Evolutionary conservation across 2,329 filamentous ascomycete genomes (phyloP).

Genomic region (Colletotrichum musicola): DNA sequence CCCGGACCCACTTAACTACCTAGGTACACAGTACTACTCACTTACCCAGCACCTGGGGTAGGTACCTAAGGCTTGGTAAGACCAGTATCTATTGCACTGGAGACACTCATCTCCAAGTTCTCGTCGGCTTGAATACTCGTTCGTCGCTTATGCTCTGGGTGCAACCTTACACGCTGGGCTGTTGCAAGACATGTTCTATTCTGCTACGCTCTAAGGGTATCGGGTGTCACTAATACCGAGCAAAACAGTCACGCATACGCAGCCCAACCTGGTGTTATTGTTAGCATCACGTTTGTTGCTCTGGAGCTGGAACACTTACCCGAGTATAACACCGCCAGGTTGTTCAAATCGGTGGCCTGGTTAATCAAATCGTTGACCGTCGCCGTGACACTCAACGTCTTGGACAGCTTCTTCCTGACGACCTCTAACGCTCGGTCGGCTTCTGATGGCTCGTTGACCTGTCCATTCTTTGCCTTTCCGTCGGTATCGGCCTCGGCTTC

Average conservation of each 20-base stretch:
- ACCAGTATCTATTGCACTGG: too few relatives aligned
- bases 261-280: background rate
- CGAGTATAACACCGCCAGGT: constrained; percentile 90
- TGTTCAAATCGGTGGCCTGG: constrained; percentile 91
- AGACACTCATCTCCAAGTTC: too few relatives aligned
- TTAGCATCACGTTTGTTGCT: constrained; percentile 40
- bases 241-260: constrained; percentile 39
- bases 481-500: constrained; percentile 51
- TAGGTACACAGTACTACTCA: too few relatives aligned
- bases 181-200: background rate
- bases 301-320: constrained; percentile 42
- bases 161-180: too few relatives aligned
- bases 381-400: constrained; percentile 92
- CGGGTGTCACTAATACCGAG: too few relatives aligned
- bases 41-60: too few relatives aligned
- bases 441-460: constrained; percentile 74
- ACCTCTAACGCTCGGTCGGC: constrained; percentile 92
- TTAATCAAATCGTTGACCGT: constrained; percentile 98
- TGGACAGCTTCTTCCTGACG: constrained; percentile 95
- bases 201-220: background rate
- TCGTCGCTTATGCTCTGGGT: too few relatives aligned
- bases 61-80: too few relatives aligned
- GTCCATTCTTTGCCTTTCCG: constrained; percentile 57
- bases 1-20: too few relatives aligned
- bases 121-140: too few relatives aligned